Evolutionary conservation across 495 filamentous ascomycete species (phyloP).

Genomic region (Aspergillus taichungensis): DNA sequence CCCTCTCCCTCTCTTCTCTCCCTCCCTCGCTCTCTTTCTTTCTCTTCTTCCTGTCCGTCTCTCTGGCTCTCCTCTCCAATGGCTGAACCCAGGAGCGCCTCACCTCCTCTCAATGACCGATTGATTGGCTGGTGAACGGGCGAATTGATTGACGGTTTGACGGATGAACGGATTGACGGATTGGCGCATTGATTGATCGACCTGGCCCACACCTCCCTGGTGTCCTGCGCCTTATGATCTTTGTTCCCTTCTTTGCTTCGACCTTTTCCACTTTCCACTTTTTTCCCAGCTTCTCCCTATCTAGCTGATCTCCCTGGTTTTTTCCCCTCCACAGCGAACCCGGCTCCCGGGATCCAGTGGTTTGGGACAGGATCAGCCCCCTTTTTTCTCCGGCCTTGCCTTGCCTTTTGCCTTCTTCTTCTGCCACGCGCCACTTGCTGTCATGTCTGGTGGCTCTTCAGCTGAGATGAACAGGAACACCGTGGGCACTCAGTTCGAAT

Average conservation of each 20-base stretch:
- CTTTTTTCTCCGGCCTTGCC: not conserved
- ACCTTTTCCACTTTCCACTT: constrained; percentile 1
- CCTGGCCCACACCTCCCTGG: not conserved
- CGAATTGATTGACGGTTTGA: too few species aligned
- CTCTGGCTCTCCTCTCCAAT: too few species aligned
- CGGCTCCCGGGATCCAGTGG: constrained; percentile 16
- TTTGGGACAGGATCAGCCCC: constrained; percentile 14
- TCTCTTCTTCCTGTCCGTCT: too few species aligned
- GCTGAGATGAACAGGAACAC: not conserved
- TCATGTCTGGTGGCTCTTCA: constrained; percentile 6
- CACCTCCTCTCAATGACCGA: too few species aligned
- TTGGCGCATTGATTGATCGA: constrained; percentile 3
- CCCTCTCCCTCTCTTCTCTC: too few species aligned
- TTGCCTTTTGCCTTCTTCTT: not conserved
- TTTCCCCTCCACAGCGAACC: too few species aligned
- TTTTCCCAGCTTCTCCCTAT: not conserved
- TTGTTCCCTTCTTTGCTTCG: not conserved
- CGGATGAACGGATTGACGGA: too few species aligned
- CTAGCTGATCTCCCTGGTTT: constrained; percentile 5
- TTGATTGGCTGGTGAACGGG: too few species aligned
- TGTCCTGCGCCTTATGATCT: not conserved
- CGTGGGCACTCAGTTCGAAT: not conserved
- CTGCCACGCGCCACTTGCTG: constrained; percentile 11
- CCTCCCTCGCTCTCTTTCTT: too few species aligned
- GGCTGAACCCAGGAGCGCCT: too few species aligned